Evolutionary conservation across 2,329 filamentous ascomycete genomes (phyloP).

Genomic region (Orbilia blumenaviensis): DNA sequence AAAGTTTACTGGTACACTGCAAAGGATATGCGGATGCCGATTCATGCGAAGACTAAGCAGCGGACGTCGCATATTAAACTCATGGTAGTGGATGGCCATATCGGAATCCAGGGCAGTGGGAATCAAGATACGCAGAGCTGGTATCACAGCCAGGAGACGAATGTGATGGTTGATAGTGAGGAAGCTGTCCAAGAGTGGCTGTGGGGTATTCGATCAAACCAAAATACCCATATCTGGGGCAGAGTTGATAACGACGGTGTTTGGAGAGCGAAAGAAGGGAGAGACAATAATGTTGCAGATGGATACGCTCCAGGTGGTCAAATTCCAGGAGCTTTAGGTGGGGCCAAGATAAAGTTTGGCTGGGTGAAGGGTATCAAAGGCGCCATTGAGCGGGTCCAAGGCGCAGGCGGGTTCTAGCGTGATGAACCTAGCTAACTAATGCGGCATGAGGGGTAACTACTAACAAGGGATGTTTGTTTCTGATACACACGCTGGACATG

Average conservation of each 20-base stretch:
- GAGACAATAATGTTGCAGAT: constrained; percentile 64
- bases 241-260: constrained; percentile 68
- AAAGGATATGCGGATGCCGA: constrained; percentile 75
- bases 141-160: constrained; percentile 81
- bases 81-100: constrained; percentile 74
- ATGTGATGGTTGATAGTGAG: constrained; percentile 75
- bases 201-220: constrained; percentile 70
- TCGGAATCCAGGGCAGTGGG: constrained; percentile 77
- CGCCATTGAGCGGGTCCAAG: constrained; percentile 69
- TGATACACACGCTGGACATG: background rate
- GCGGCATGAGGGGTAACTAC: background rate
- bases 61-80: constrained; percentile 78
- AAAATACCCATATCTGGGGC: constrained; percentile 73
- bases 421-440: background rate
- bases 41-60: constrained; percentile 72
- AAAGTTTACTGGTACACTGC: constrained; percentile 76
- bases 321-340: constrained; percentile 25
- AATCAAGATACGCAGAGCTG: constrained; percentile 84
- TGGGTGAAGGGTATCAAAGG: constrained; percentile 70
- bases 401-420: constrained; percentile 66
- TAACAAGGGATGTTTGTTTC: background rate
- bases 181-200: constrained; percentile 72
- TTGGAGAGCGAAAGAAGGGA: constrained; percentile 68
- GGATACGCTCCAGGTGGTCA: constrained; percentile 65
- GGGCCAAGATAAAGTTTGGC: constrained; percentile 61